Base-by-base conservation (phyloP, 164 flowering plant species). In the Vitis cinerea region DNA sequence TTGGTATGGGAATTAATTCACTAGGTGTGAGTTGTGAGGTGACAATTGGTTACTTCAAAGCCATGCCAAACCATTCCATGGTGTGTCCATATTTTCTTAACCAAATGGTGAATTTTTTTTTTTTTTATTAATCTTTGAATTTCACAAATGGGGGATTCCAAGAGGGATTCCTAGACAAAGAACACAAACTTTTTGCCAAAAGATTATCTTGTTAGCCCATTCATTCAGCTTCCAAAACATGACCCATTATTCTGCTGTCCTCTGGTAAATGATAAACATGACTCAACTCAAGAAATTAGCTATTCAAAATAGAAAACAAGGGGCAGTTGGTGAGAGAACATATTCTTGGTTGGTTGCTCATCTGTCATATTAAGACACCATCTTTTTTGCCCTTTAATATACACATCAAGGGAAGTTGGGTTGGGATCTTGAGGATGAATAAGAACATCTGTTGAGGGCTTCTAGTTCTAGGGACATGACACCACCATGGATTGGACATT, bases 281-380 rank as follows among this genome's bases (percentile, higher is more conserved):
- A 37, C 44, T 7, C 44, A 37, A 37, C 44, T 37, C 44, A 65
- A 29, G 5, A 49, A 58, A 4, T 16, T 37, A 37, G 44, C 7
- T 13, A 5, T 13, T 13, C 15, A n/a, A 12, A n/a, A 12, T 13
- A 53, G n/a, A 53, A 12, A 12, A 12, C 27, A 53, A 10, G 10
- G 2, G n/a, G n/a, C 14, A 53, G 56, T 53, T 53, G n/a, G 17
- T 53, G 56, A 56, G 37, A 56, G 71, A 68, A 68, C 63, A 68
- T 68, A 68, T 68, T 68, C 71, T 55, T 66, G 51, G 8, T 1
- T 54, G 50, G 56, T 56, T 66, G 61, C 37, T 55, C 50, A 55
- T 55, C 50, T 31, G 62, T 58, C 55, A 47, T 49, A 12, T 49
- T 10, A 52, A 51, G 30, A 52, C 49, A 2, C 58, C 48, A 13